Conservation (phyloP, 148 eudicot genomes). For the Beta vulgaris region DNA sequence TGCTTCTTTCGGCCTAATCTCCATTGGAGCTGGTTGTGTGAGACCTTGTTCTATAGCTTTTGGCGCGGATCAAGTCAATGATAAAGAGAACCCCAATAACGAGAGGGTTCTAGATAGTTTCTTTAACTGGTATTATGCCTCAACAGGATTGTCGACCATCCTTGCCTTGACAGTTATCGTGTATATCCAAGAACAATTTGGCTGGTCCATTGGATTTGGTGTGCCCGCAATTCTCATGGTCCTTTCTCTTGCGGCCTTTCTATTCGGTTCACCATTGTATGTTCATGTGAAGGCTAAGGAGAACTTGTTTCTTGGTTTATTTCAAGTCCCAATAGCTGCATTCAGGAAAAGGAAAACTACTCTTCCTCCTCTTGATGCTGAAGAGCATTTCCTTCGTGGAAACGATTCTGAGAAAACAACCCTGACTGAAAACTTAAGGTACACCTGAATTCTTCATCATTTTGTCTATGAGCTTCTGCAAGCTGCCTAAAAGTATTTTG, state of each 20-base stretch:
- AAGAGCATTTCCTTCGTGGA: constrained; percentile 22
- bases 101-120: constrained; percentile 31
- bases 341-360: constrained; percentile 33
- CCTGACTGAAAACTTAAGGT: constrained; percentile 24
- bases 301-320: constrained; percentile 54
- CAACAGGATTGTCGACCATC: constrained; percentile 29
- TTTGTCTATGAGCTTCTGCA: not conserved
- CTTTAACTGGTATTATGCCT: constrained; percentile 32
- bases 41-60: constrained; percentile 48
- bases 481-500: not conserved
- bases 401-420: not conserved
- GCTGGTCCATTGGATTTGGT: constrained; percentile 76
- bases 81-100: constrained; percentile 29
- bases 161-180: constrained; percentile 60
- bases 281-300: constrained; percentile 43
- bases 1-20: constrained; percentile 35
- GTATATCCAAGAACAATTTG: constrained; percentile 71
- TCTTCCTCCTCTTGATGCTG: constrained; percentile 11
- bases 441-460: not conserved
- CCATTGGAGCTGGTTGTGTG: constrained; percentile 47
- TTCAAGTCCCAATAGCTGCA: constrained; percentile 56
- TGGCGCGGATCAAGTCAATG: constrained; percentile 41
- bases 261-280: constrained; percentile 55
- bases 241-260: constrained; percentile 41
- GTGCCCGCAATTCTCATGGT: constrained; percentile 62